These are phyloP conservation scores for Microstegium vimineum DNA, from an alignment of 176 grass and related monocot genomes.

Conservation along the genomic window DNA sequence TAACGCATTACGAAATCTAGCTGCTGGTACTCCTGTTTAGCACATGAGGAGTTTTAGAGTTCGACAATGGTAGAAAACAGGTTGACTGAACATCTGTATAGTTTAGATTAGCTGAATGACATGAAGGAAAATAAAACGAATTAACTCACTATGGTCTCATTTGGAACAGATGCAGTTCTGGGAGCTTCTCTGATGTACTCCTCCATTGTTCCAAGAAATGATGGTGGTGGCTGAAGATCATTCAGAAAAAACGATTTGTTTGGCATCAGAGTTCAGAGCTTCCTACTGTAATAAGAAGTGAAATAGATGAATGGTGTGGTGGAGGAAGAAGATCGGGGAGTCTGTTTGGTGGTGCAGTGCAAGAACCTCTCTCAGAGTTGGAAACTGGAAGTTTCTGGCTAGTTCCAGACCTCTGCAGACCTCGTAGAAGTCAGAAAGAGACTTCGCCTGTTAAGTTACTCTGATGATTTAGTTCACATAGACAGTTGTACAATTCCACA, in stretches of 20 bases:
- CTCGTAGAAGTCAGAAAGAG: conserved; percentile 74
- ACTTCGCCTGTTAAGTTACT: conserved; percentile 62
- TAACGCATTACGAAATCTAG: conserved; percentile 26
- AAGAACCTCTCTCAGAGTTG: conserved; percentile 71
- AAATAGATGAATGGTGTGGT: background rate
- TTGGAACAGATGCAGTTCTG: conserved; percentile 31
- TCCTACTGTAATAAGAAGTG: background rate
- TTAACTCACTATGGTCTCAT: conserved; percentile 57
- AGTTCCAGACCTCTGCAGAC: conserved; percentile 75
- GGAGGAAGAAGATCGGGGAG: background rate
- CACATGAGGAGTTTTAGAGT: background rate
- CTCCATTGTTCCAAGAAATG: conserved; percentile 85
- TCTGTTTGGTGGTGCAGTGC: background rate
- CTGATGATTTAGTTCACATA: conserved; percentile 1
- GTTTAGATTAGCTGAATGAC: too few relatives aligned
- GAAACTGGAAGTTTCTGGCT: conserved; percentile 75
- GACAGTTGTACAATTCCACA: background rate
- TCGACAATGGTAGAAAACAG: background rate
- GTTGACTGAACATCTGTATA: background rate
- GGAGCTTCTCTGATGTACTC: conserved; percentile 93
- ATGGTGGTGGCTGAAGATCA: conserved; percentile 54
- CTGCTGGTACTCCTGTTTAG: conserved; percentile 60
- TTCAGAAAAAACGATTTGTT: conserved; percentile 4
- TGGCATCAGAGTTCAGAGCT: conserved; percentile 8
- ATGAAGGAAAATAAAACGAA: too few relatives aligned